Conservation (phyloP, 2,329 filamentous ascomycete genomes). For the Fusarium staphyleae region DNA sequence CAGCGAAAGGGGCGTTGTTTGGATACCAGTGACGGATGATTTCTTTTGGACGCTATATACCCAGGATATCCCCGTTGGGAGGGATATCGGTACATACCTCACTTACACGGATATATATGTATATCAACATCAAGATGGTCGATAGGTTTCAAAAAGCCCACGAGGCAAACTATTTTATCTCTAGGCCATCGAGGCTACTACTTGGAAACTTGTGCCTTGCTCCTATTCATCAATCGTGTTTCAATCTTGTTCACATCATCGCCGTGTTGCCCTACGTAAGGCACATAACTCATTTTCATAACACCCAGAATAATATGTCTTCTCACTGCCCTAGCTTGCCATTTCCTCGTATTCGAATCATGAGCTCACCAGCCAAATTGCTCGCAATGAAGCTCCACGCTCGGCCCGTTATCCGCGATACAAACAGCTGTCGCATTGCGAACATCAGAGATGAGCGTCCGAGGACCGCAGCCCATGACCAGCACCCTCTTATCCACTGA, state of each 20-base stretch:
- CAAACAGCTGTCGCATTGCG: slow-evolving; percentile 51
- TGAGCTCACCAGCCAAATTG: slow-evolving; percentile 52
- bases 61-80: slow-evolving; percentile 25
- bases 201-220: neutral
- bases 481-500: slow-evolving; percentile 46
- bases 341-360: too few species aligned
- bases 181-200: neutral
- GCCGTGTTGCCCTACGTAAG: too few species aligned
- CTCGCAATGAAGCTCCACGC: slow-evolving; percentile 58
- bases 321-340: too few species aligned
- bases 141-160: slow-evolving; percentile 23
- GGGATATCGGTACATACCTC: slow-evolving; percentile 35
- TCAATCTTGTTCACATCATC: neutral
- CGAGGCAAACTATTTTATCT: slow-evolving; percentile 12
- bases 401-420: slow-evolving; percentile 51
- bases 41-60: slow-evolving; percentile 31
- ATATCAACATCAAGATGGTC: slow-evolving; percentile 17
- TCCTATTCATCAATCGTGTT: slow-evolving; percentile 1
- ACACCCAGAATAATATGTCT: too few species aligned
- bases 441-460: slow-evolving; percentile 51
- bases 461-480: slow-evolving; percentile 57
- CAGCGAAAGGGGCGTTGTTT: slow-evolving; percentile 32
- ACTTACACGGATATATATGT: slow-evolving; percentile 19
- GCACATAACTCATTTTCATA: neutral
- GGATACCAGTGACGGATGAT: slow-evolving; percentile 27